phyloP scores from a whole-genome alignment of 2,329 filamentous ascomycete species.

The Claviceps sp. region DNA sequence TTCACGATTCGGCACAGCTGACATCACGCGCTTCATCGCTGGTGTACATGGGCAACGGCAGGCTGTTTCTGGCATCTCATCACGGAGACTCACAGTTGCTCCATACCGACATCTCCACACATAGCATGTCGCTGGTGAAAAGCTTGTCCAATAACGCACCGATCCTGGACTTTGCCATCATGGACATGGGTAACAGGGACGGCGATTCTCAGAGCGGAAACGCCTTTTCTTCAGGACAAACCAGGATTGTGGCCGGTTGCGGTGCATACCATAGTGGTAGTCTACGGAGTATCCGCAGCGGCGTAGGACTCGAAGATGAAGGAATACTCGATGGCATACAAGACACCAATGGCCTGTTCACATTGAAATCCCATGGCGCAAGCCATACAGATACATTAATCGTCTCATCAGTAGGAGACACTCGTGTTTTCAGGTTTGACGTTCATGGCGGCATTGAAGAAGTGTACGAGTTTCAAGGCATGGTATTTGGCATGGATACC shows the following conservation, averaged over 20 bases:
- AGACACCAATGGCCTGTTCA: slow-evolving; percentile 60
- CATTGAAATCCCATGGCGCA: slow-evolving; percentile 39
- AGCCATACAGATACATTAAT: slow-evolving; percentile 55
- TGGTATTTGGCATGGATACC: slow-evolving; percentile 58
- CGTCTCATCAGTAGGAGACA: slow-evolving; percentile 72
- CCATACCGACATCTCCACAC: slow-evolving; percentile 31
- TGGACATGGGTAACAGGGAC: slow-evolving; percentile 85
- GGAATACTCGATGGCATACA: slow-evolving; percentile 71
- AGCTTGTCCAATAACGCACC: slow-evolving; percentile 67
- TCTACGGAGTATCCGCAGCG: slow-evolving; percentile 79
- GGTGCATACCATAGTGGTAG: slow-evolving; percentile 83
- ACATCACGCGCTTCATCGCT: slow-evolving; percentile 67
- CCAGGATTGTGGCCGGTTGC: slow-evolving; percentile 82
- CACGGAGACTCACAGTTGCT: slow-evolving; percentile 85
- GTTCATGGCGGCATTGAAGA: slow-evolving; percentile 71
- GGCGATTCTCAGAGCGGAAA: slow-evolving; percentile 63
- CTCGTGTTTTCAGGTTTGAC: slow-evolving; percentile 68
- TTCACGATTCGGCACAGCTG: slow-evolving; percentile 13
- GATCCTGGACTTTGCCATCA: slow-evolving; percentile 84
- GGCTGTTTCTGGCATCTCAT: slow-evolving; percentile 81
- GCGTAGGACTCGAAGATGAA: slow-evolving; percentile 80
- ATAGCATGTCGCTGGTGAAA: slow-evolving; percentile 53
- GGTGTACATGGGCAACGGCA: slow-evolving; percentile 59
- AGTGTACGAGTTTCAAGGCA: slow-evolving; percentile 58
- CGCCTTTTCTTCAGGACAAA: slow-evolving; percentile 89